A percentile compares a stretch with the other conserved stretches of the same genome.
phyloP scores from a whole-genome alignment of 2,329 filamentous ascomycete species.

The Colletotrichum lindemuthianum region DNA sequence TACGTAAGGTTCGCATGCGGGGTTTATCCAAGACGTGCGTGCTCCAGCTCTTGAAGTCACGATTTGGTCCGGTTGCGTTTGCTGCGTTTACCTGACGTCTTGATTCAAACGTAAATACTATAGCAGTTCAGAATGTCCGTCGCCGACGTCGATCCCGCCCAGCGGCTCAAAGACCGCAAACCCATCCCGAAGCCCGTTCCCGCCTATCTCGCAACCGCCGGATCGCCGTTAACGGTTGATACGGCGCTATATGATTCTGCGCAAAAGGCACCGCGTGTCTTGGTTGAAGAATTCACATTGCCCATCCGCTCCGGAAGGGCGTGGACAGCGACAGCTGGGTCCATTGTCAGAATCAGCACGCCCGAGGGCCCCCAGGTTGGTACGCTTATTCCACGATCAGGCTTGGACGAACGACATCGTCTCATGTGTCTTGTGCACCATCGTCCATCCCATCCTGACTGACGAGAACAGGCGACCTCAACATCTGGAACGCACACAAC shows the following conservation, averaged over 20 bases:
- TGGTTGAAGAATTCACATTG: conserved; percentile 66
- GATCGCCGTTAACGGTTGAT: conserved; percentile 57
- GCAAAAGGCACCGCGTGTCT: conserved; percentile 55
- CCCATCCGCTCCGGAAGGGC: conserved; percentile 79
- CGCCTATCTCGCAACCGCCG: conserved; percentile 57
- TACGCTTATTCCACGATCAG: conserved; percentile 40
- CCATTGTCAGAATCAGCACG: conserved; percentile 78
- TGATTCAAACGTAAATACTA: conserved; percentile 7
- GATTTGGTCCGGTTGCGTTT: neutral
- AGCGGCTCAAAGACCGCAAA: conserved; percentile 54
- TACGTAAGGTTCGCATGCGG: conserved; percentile 28
- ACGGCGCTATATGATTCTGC: conserved; percentile 68
- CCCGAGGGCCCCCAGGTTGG: conserved; percentile 81
- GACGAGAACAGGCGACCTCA: conserved; percentile 70
- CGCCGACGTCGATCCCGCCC: conserved; percentile 19
- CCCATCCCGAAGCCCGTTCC: conserved; percentile 59
- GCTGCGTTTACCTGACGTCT: neutral
- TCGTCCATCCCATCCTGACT: neutral
- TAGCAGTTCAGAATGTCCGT: conserved; percentile 23
- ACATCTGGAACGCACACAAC: conserved; percentile 82
- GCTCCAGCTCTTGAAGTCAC: neutral
- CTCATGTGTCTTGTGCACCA: too few relatives aligned
- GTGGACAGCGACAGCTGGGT: conserved; percentile 75
- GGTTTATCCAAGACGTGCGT: conserved; percentile 6
- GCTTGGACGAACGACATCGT: too few relatives aligned